phyloP scores from a whole-genome alignment of 768 basidiomycete genomes.

The Rubroboletus pulcherrimus region DNA sequence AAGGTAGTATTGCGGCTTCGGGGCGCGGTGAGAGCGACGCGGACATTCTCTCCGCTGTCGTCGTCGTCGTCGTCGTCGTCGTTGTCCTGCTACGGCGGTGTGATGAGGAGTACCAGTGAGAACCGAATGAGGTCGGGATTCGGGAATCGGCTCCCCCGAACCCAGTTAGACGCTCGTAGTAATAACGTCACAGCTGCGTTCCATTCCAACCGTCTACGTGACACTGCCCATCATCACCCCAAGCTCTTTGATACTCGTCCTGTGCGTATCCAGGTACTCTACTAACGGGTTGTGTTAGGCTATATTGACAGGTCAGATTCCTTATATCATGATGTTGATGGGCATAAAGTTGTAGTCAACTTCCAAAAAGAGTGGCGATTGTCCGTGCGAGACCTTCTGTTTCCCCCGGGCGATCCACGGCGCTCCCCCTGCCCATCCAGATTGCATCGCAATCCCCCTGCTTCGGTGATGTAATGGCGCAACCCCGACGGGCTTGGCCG shows the following conservation, averaged over 20 bases:
- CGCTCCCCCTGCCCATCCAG: background rate
- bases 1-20: constrained; percentile 20
- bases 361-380: background rate
- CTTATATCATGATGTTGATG: background rate
- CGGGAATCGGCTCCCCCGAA: constrained; percentile 19
- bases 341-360: no score
- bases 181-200: no score
- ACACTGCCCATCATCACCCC: background rate
- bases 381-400: background rate
- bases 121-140: constrained; percentile 6
- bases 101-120: background rate
- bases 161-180: constrained; percentile 34
- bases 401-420: background rate
- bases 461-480: constrained; percentile 45
- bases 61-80: constrained; percentile 10
- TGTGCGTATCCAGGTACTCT: background rate
- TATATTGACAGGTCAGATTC: background rate
- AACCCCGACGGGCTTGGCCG: constrained; percentile 46
- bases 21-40: constrained; percentile 13
- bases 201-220: background rate
- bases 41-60: constrained; percentile 17
- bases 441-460: background rate
- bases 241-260: background rate
- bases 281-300: background rate
- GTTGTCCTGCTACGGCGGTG: background rate